Base-by-base conservation (phyloP, 352 stramenopile species). In the Globisporangium acanthophoron region DNA sequence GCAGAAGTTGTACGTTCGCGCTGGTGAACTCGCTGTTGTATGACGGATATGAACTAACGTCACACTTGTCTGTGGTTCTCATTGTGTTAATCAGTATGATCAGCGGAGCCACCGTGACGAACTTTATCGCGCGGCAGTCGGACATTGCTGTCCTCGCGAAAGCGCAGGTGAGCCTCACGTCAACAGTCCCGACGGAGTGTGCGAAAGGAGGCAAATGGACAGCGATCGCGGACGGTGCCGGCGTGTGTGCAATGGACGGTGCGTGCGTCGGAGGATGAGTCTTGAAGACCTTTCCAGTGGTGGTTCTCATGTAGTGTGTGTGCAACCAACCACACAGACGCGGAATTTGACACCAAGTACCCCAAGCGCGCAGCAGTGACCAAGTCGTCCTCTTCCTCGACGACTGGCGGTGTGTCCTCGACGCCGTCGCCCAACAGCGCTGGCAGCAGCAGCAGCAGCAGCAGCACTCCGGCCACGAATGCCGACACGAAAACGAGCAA, bases 121-220 rank as follows among this genome's bases (percentile, higher is more conserved):
- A 55, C 20, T 73, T 80, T 20, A 40, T 69, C 44, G 39, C 76
- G 5, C 71, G 71, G 12, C 15, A 73, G 50, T 80, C 71, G 20
- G 71, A 80, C 50, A 47, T 77, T 6, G 49, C 67, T 6, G 59
- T 67, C 5, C 33, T 80, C 9, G 29, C 21, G 29, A 44, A 29
- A 2, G 35, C 29, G 33, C 50, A 27, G 35, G n/a, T 21, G 16
- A 15, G n/a, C 35, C 46, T 24, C 40, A 44, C 16, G 15, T 39
- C 33, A 2, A 16, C 18, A 5, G 35, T 45, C 35, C 35, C 41
- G 41, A 35, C 50, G 9, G 15, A 39, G 8, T 55, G 50, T 12
- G 5, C 18, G 15, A 44, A 24, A 6, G 50, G 20, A 33, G 35
- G 18, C n/a, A 55, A 21, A n/a, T 40, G 40, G 18, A 45, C 31